Conservation (phyloP, 768 basidiomycete genomes). For the Hygrocybe coccinea region DNA sequence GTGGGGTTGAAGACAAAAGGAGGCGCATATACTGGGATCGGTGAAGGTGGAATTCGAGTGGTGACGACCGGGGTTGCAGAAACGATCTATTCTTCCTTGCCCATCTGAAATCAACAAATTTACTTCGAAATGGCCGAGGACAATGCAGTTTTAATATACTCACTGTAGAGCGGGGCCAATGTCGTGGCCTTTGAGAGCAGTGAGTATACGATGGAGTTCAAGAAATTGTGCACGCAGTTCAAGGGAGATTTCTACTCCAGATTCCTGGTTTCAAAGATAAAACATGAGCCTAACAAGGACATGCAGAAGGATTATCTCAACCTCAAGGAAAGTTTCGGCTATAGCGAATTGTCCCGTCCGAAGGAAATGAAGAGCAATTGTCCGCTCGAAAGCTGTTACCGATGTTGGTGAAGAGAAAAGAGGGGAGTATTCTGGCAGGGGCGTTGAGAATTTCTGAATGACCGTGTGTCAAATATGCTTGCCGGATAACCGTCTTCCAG, state of each 20-base stretch:
- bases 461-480: not conserved
- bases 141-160: slow-evolving; percentile 22
- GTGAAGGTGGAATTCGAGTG: slow-evolving; percentile 86
- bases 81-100: slow-evolving; percentile 59
- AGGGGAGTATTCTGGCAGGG: slow-evolving; percentile 61
- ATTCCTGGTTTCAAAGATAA: slow-evolving; percentile 48
- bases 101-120: slow-evolving; percentile 59
- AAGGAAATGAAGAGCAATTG: slow-evolving; percentile 71
- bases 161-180: slow-evolving; percentile 77
- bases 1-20: slow-evolving; percentile 57
- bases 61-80: slow-evolving; percentile 63
- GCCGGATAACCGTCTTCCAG: not conserved
- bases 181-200: slow-evolving; percentile 58
- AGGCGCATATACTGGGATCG: slow-evolving; percentile 85
- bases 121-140: not conserved
- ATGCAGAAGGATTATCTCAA: slow-evolving; percentile 28
- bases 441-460: slow-evolving; percentile 51
- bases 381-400: slow-evolving; percentile 57
- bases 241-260: slow-evolving; percentile 49
- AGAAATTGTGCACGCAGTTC: slow-evolving; percentile 54
- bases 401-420: slow-evolving; percentile 62
- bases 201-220: slow-evolving; percentile 68
- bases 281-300: slow-evolving; percentile 1
- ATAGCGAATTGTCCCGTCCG: slow-evolving; percentile 77
- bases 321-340: slow-evolving; percentile 70